Percentiles rank a stretch among this genome's conserved stretches.
Evolutionary conservation across 108 stramenopile genomes (phyloP).

Genomic region (Fragilaria radians): DNA sequence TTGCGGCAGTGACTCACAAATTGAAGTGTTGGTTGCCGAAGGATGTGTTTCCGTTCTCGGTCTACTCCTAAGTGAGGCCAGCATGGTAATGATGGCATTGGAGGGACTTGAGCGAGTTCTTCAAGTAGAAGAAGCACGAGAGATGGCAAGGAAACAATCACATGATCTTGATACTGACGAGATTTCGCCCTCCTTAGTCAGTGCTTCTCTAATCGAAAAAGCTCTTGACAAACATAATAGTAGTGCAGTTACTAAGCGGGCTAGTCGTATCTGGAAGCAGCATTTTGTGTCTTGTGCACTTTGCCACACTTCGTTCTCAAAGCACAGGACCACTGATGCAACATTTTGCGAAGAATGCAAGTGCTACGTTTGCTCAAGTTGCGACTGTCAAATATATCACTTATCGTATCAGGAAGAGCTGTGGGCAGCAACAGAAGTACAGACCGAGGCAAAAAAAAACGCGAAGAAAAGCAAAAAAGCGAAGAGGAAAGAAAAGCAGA

Average conservation of each 20-base stretch:
- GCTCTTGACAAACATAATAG: constrained; percentile 80
- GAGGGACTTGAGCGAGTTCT: constrained; percentile 93
- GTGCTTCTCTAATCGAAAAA: constrained; percentile 74
- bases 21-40: constrained; percentile 86
- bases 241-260: constrained; percentile 78
- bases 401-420: constrained; percentile 93
- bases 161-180: constrained; percentile 26
- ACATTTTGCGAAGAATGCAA: constrained; percentile 91
- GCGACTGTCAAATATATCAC: constrained; percentile 91
- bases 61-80: constrained; percentile 74
- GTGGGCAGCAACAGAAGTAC: constrained; percentile 79
- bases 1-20: constrained; percentile 91
- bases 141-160: constrained; percentile 18
- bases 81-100: constrained; percentile 95
- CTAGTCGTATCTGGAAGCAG: constrained; percentile 90
- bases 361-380: constrained; percentile 88
- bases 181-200: constrained; percentile 46
- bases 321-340: constrained; percentile 67
- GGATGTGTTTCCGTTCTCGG: constrained; percentile 89
- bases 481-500: constrained; percentile 85
- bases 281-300: constrained; percentile 95
- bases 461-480: constrained; percentile 83
- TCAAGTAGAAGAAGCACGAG: constrained; percentile 85
- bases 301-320: constrained; percentile 84
- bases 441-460: constrained; percentile 76